These are phyloP conservation scores for Aspergillus oerlinghausenensis DNA, from an alignment of 2,329 filamentous ascomycete species.

Conservation along the genomic window DNA sequence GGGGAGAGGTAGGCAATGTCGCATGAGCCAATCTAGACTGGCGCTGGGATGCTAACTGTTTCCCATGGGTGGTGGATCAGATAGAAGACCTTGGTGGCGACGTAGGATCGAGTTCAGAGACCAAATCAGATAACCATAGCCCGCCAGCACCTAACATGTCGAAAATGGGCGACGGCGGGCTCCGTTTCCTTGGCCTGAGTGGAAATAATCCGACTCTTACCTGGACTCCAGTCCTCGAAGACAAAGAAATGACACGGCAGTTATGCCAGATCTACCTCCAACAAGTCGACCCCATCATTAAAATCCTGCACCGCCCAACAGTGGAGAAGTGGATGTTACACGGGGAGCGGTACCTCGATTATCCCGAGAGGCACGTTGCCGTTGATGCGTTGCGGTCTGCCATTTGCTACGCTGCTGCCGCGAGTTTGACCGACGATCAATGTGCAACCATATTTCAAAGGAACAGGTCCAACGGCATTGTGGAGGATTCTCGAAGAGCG, in stretches of 20 bases:
- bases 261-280: constrained; percentile 14
- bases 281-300: constrained; percentile 17
- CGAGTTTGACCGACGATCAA: constrained; percentile 15
- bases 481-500: constrained; percentile 8
- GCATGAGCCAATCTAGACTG: too few relatives aligned
- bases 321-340: constrained; percentile 11
- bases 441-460: constrained; percentile 9
- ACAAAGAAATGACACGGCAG: constrained; percentile 2
- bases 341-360: constrained; percentile 5
- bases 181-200: background rate
- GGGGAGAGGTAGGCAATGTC: background rate
- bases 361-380: background rate
- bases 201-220: background rate
- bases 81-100: background rate
- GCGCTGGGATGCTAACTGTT: background rate
- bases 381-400: constrained; percentile 14
- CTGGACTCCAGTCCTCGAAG: too few relatives aligned
- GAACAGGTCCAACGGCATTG: constrained; percentile 2
- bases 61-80: background rate
- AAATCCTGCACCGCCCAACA: constrained; percentile 18
- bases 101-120: background rate
- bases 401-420: constrained; percentile 16
- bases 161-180: background rate
- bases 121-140: background rate
- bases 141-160: background rate